A percentile compares a stretch with the other conserved stretches of the same genome.
These are phyloP conservation scores for Leishmania gerbilli DNA, from an alignment of 208 protist genomes.

Conservation along the genomic window DNA sequence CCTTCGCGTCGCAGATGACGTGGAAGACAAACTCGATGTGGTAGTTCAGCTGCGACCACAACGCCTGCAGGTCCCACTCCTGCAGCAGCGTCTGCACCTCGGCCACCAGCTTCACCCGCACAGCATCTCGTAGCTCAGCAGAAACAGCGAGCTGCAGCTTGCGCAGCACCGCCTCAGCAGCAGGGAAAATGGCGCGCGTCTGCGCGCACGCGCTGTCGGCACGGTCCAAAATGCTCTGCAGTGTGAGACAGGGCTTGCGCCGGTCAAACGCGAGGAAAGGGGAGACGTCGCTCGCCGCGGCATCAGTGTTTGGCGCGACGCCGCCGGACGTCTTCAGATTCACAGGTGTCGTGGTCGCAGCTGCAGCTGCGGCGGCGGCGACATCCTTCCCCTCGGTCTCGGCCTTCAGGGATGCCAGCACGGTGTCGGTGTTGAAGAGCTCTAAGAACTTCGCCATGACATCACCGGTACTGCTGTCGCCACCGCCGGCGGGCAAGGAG, in stretches of 20 bases:
- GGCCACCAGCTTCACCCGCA: conserved; percentile 45
- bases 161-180: conserved; percentile 7
- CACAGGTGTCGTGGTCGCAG: not conserved
- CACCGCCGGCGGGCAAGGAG: not conserved
- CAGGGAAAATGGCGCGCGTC: conserved; percentile 16
- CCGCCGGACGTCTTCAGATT: conserved; percentile 1
- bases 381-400: not conserved
- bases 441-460: conserved; percentile 27
- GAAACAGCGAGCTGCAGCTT: conserved; percentile 16
- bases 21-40: conserved; percentile 80
- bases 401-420: conserved; percentile 15
- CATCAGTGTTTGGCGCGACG: not conserved
- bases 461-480: conserved; percentile 5
- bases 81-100: conserved; percentile 57
- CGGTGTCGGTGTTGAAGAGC: conserved; percentile 23
- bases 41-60: conserved; percentile 86
- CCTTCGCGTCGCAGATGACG: conserved; percentile 75
- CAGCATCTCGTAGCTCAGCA: conserved; percentile 25
- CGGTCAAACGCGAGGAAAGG: conserved; percentile 3
- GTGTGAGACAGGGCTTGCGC: conserved; percentile 14
- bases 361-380: not conserved
- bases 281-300: conserved; percentile 4
- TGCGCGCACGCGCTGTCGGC: conserved; percentile 13
- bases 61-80: conserved; percentile 75
- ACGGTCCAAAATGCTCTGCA: conserved; percentile 14